A percentile compares a stretch with the other conserved stretches of the same genome.
Conservation (phyloP, 495 filamentous ascomycete genomes). For the Daldinia vernicosa region DNA sequence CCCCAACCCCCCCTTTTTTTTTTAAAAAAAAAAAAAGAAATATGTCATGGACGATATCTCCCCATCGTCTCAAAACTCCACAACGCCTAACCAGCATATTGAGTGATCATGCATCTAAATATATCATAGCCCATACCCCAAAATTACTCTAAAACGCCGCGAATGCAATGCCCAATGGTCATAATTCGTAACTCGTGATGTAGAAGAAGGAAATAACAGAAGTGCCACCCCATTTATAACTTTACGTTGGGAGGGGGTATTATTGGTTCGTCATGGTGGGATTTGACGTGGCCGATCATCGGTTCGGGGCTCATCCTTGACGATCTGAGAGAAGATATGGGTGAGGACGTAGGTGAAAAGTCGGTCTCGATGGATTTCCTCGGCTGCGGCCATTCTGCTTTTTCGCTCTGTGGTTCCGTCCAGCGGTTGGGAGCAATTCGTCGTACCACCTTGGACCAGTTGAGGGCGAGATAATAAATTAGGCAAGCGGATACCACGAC, state of each 20-base stretch:
- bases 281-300: slow-evolving; percentile 10
- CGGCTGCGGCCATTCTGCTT: slow-evolving; percentile 41
- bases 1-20: background rate
- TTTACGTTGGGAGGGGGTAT: slow-evolving; percentile 33
- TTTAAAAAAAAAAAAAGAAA: too few relatives aligned
- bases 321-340: slow-evolving; percentile 33
- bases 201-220: background rate
- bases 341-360: slow-evolving; percentile 19
- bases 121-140: background rate
- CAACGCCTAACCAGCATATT: slow-evolving; percentile 1
- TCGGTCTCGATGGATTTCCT: slow-evolving; percentile 23
- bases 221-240: background rate
- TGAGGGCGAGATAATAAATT: slow-evolving; percentile 37
- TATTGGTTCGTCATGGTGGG: slow-evolving; percentile 10
- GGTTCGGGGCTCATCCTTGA: slow-evolving; percentile 33
- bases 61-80: background rate
- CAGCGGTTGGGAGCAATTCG: slow-evolving; percentile 34
- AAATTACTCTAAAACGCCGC: slow-evolving; percentile 5
- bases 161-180: slow-evolving; percentile 26
- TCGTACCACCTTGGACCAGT: slow-evolving; percentile 44
- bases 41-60: background rate
- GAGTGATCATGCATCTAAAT: slow-evolving; percentile 1
- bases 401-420: slow-evolving; percentile 27
- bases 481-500: slow-evolving; percentile 26
- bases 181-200: slow-evolving; percentile 33